Percentiles rank a stretch among this genome's conserved stretches.
These are phyloP conservation scores for Leccinum proximum DNA, from an alignment of 1,284 basidiomycete species.

Conservation along the genomic window DNA sequence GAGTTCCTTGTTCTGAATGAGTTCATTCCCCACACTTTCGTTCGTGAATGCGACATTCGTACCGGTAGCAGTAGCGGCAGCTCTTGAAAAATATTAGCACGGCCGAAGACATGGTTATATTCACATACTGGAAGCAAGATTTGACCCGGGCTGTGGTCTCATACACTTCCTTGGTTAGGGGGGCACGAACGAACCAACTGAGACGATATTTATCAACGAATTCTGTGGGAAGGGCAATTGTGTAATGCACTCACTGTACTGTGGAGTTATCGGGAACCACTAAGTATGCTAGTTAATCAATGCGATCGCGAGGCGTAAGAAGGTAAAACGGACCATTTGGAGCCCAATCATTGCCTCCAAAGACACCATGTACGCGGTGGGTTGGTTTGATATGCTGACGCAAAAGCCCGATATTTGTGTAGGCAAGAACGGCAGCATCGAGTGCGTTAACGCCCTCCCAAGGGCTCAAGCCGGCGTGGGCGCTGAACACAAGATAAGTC, in stretches of 20 bases:
- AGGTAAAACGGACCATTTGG: slow-evolving; percentile 45
- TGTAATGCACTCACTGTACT: slow-evolving; percentile 42
- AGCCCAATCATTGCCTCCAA: slow-evolving; percentile 60
- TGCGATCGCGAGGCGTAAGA: not conserved
- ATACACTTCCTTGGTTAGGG: slow-evolving; percentile 55
- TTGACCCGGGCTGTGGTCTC: slow-evolving; percentile 55
- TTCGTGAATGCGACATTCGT: slow-evolving; percentile 53
- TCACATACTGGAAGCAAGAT: slow-evolving; percentile 69
- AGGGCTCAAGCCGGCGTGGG: slow-evolving; percentile 67
- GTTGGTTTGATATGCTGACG: slow-evolving; percentile 72
- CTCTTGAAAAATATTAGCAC: slow-evolving; percentile 14
- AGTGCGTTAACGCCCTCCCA: slow-evolving; percentile 78
- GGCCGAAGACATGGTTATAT: not conserved
- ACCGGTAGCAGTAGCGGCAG: slow-evolving; percentile 51
- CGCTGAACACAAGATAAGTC: slow-evolving; percentile 34
- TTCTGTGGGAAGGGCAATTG: not conserved
- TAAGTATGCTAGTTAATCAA: slow-evolving; percentile 23
- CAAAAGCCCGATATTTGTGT: slow-evolving; percentile 66
- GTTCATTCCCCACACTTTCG: slow-evolving; percentile 47
- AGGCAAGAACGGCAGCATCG: slow-evolving; percentile 75
- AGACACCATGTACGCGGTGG: slow-evolving; percentile 63
- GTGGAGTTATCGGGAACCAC: slow-evolving; percentile 80
- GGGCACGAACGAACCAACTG: slow-evolving; percentile 69
- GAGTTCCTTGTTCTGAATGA: slow-evolving; percentile 61
- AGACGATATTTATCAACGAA: too few relatives aligned